Percentiles rank a stretch among this genome's conserved stretches.
Conservation (phyloP, 2,329 filamentous ascomycete species). For the Fusarium sacchari region DNA sequence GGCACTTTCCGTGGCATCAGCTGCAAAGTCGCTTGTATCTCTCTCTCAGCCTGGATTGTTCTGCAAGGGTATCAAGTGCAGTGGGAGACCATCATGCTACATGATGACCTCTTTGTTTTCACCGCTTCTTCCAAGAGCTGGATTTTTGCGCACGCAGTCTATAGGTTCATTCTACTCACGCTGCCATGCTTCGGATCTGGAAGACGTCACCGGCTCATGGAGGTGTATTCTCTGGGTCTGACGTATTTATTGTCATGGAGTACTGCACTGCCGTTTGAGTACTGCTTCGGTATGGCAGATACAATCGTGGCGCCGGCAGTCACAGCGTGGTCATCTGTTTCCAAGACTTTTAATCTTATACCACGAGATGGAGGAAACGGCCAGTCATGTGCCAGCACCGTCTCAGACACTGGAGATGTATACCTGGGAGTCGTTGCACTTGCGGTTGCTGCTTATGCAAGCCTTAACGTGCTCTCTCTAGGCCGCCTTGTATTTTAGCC, state of each 20-base stretch:
- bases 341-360: neutral
- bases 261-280: neutral
- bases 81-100: neutral
- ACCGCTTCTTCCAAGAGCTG: neutral
- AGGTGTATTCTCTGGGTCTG: neutral
- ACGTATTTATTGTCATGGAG: neutral
- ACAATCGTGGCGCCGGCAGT: neutral
- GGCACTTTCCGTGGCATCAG: neutral
- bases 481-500: too few species aligned
- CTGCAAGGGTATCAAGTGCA: neutral
- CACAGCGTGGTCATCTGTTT: neutral
- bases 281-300: slow-evolving; percentile 1
- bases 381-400: neutral
- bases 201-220: neutral
- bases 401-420: neutral
- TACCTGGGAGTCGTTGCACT: neutral
- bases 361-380: neutral
- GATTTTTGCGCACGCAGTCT: neutral
- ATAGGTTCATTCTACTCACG: neutral
- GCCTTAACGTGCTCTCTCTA: neutral
- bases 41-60: neutral
- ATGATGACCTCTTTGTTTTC: neutral
- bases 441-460: neutral
- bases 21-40: neutral
- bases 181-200: slow-evolving; percentile 1